Percentiles rank a stretch among this genome's conserved stretches.
Evolutionary conservation across 2,329 filamentous ascomycete genomes (phyloP).

Genomic region (Claviceps cyperi): DNA sequence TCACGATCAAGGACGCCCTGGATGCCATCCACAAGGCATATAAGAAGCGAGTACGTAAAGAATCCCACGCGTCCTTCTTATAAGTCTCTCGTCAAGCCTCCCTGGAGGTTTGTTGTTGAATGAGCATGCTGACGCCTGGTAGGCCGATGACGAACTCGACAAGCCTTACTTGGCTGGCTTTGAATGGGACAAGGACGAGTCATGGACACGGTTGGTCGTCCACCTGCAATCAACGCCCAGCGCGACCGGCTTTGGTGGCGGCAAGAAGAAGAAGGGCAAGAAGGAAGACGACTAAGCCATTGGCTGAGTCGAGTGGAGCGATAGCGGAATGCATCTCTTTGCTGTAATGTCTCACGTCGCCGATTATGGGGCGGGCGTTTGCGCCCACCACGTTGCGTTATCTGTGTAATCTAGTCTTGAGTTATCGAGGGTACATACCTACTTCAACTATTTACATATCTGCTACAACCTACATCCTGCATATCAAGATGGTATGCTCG

Average conservation of each 20-base stretch:
- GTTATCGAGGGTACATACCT: too few relatives aligned
- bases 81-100: too few relatives aligned
- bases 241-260: constrained; percentile 26
- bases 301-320: constrained; percentile 3
- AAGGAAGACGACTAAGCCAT: constrained; percentile 36
- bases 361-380: not conserved
- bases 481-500: not conserved
- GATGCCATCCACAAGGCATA: constrained; percentile 93
- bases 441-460: too few relatives aligned
- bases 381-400: too few relatives aligned
- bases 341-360: constrained; percentile 3
- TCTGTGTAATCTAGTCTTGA: too few relatives aligned
- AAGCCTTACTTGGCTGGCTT: constrained; percentile 81
- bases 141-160: constrained; percentile 87
- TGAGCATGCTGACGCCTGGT: not conserved
- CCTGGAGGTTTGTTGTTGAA: too few relatives aligned
- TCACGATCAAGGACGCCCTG: constrained; percentile 92
- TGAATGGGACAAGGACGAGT: constrained; percentile 91
- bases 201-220: constrained; percentile 75
- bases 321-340: constrained; percentile 14
- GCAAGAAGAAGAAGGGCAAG: constrained; percentile 59
- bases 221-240: constrained; percentile 64
- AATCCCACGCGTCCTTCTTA: too few relatives aligned
- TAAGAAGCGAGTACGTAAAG: constrained; percentile 72
- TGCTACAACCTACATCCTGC: not conserved